Evolutionary conservation across 177 flowering plant species (phyloP).

Genomic region (Vitis hybrid): DNA sequence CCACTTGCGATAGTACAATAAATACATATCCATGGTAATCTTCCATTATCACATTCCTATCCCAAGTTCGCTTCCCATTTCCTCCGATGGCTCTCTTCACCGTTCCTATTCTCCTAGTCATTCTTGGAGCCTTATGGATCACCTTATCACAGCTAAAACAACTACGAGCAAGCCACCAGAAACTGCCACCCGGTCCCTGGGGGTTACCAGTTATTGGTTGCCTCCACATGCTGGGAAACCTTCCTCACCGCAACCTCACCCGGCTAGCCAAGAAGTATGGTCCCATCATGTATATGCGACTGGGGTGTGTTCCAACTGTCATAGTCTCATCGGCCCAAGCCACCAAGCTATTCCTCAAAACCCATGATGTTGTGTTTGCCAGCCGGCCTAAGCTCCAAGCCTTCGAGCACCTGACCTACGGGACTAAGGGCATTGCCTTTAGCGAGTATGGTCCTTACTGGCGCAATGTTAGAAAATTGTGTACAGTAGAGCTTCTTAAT

Average conservation of each 20-base stretch:
- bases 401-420: background rate
- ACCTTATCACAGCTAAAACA: no score
- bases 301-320: constrained; percentile 22
- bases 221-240: constrained; percentile 24
- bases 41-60: no score
- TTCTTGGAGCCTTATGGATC: no score
- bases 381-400: background rate
- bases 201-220: constrained; percentile 25
- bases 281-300: constrained; percentile 26
- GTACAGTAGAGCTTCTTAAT: background rate
- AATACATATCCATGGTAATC: no score
- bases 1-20: no score
- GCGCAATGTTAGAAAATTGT: constrained; percentile 1
- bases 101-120: no score
- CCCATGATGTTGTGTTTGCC: constrained; percentile 26
- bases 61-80: no score
- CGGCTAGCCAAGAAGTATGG: constrained; percentile 21
- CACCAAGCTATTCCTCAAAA: constrained; percentile 28
- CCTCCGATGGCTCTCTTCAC: no score
- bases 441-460: constrained; percentile 6
- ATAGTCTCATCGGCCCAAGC: constrained; percentile 28
- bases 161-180: constrained; percentile 9
- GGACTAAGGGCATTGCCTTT: constrained; percentile 7
- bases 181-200: constrained; percentile 5
- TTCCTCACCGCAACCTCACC: constrained; percentile 24